These are phyloP conservation scores for Trichocomaceae sp. DNA, from an alignment of 2,329 filamentous ascomycete genomes.

Conservation along the genomic window DNA sequence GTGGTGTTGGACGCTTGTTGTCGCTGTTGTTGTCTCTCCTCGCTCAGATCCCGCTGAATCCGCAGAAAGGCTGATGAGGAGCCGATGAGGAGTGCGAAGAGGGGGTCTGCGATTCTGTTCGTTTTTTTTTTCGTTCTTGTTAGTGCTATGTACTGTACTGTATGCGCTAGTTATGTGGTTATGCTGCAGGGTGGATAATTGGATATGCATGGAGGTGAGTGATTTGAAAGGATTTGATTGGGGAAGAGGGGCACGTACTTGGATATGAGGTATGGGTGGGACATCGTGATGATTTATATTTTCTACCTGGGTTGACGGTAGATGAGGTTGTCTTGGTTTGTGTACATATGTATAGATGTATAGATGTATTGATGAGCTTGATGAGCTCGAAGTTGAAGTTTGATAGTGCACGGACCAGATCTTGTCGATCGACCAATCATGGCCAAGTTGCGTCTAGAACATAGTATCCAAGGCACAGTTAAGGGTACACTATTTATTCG, in stretches of 20 bases:
- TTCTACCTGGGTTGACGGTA: too few relatives aligned
- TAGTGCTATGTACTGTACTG: background rate
- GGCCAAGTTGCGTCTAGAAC: too few relatives aligned
- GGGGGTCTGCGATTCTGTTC: conserved; percentile 44
- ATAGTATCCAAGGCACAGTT: too few relatives aligned
- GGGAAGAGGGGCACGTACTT: conserved; percentile 33
- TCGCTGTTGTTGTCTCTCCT: conserved; percentile 34
- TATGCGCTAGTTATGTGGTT: too few relatives aligned
- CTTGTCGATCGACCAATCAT: background rate
- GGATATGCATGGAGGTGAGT: too few relatives aligned
- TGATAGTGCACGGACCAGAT: background rate
- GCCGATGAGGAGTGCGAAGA: conserved; percentile 51
- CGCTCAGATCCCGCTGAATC: conserved; percentile 50
- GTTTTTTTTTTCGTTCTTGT: conserved; percentile 4
- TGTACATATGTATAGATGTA: background rate
- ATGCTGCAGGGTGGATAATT: too few relatives aligned
- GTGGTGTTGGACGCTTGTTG: background rate
- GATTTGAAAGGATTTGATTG: too few relatives aligned
- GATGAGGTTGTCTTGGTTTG: background rate
- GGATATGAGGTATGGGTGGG: conserved; percentile 34
- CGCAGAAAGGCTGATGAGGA: conserved; percentile 46
- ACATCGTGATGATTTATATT: background rate
- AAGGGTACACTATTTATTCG: too few relatives aligned
- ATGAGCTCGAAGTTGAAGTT: background rate
- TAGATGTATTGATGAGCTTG: background rate